These are phyloP conservation scores for Blepharisma undulans DNA, from an alignment of 169 alveolate genomes.

Conservation along the genomic window DNA sequence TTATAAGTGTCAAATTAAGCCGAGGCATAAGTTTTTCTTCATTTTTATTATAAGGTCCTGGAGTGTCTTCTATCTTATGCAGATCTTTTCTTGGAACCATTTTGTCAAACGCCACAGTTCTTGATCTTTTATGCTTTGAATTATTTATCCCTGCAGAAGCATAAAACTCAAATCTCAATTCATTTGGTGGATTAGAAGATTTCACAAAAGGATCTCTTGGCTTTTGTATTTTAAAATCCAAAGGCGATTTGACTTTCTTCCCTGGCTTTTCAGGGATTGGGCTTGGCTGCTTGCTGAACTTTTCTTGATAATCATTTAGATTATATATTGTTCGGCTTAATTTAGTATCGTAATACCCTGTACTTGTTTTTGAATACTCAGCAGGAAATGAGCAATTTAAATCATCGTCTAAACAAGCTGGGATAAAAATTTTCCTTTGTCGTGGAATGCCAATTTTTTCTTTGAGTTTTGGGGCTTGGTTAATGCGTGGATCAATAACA, in stretches of 20 bases:
- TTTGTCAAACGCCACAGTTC: background rate
- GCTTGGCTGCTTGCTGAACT: background rate
- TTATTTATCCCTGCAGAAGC: background rate
- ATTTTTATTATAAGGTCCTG: conserved; percentile 28
- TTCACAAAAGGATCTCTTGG: conserved; percentile 1
- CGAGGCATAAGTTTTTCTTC: conserved; percentile 28
- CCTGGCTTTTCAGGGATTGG: background rate
- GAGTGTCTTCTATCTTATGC: background rate
- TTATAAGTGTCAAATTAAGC: background rate
- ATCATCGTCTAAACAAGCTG: background rate
- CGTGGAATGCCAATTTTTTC: background rate
- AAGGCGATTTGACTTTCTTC: background rate
- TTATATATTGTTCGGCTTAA: conserved; percentile 20
- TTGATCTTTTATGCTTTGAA: background rate
- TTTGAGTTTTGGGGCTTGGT: background rate
- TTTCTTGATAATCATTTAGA: background rate
- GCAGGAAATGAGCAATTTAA: background rate
- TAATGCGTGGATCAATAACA: background rate
- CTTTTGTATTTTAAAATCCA: background rate
- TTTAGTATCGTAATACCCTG: background rate
- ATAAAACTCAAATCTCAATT: background rate
- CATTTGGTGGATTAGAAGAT: background rate
- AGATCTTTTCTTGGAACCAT: background rate
- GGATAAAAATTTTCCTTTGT: background rate
- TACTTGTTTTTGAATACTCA: background rate